These are phyloP conservation scores for Petunia secreta DNA, from an alignment of 257 asterid genomes.

Conservation along the genomic window DNA sequence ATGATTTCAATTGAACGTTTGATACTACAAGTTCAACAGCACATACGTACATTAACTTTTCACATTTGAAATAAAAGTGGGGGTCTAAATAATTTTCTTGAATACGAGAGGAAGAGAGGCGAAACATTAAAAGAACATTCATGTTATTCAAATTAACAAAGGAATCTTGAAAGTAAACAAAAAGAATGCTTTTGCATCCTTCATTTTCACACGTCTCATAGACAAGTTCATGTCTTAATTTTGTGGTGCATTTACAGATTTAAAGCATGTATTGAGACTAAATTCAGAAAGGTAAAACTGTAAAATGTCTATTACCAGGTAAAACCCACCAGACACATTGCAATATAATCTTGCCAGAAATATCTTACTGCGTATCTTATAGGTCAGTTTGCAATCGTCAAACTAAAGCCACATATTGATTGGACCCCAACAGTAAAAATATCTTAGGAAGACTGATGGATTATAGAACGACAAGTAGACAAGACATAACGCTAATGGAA, in stretches of 20 bases:
- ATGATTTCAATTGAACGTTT: neutral
- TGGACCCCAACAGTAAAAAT: neutral
- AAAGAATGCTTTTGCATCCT: neutral
- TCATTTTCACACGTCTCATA: neutral
- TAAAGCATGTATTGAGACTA: neutral
- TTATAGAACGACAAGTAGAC: neutral
- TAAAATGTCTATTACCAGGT: no score
- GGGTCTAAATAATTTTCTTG: neutral
- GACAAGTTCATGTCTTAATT: neutral
- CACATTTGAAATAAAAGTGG: no score
- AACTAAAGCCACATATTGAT: neutral
- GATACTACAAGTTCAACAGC: neutral
- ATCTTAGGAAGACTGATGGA: conserved; percentile 6
- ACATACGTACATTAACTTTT: no score
- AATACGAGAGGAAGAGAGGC: neutral
- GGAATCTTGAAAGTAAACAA: neutral
- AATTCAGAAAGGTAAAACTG: neutral
- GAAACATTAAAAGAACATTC: neutral
- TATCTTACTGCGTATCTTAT: no score
- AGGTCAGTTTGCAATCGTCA: neutral
- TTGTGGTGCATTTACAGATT: neutral
- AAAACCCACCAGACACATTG: no score
- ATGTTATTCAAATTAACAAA: neutral
- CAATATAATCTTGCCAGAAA: no score
- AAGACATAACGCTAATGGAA: neutral